Evolutionary conservation across 495 filamentous ascomycete species (phyloP).

Genomic region (Penicillium diatomitis): DNA sequence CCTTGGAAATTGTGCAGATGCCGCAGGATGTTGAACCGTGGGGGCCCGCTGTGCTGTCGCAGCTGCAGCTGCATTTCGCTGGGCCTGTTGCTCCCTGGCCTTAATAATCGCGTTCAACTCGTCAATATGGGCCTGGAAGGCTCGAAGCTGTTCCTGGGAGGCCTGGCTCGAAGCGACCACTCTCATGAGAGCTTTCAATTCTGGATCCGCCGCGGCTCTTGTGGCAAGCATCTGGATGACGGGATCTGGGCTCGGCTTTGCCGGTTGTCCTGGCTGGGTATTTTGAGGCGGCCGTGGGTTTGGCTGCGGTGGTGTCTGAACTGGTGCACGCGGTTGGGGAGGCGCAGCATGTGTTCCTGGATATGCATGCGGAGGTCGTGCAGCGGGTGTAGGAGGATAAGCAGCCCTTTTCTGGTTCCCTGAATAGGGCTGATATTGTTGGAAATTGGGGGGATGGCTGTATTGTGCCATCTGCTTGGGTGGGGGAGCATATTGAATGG

Average conservation of each 20-base stretch:
- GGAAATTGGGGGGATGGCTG: constrained; percentile 48
- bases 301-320: constrained; percentile 17
- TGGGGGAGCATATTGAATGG: constrained; percentile 39
- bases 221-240: constrained; percentile 93
- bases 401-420: constrained; percentile 29
- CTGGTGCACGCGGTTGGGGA: constrained; percentile 22
- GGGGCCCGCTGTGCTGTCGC: too few species aligned
- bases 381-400: constrained; percentile 19
- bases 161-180: constrained; percentile 86
- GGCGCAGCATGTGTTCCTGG: constrained; percentile 24
- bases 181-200: constrained; percentile 93
- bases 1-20: constrained; percentile 13
- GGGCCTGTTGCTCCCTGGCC: constrained; percentile 34
- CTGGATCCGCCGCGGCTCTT: constrained; percentile 71
- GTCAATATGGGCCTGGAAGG: constrained; percentile 90
- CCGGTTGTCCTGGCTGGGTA: constrained; percentile 27
- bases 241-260: constrained; percentile 64
- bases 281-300: constrained; percentile 26
- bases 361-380: constrained; percentile 19
- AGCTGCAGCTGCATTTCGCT: constrained; percentile 14
- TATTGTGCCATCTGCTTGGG: constrained; percentile 61
- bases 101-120: constrained; percentile 63
- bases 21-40: too few species aligned
- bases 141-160: constrained; percentile 64
- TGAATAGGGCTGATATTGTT: constrained; percentile 41